A percentile compares a stretch with the other conserved stretches of the same genome.
Conservation (phyloP, 1,284 basidiomycete species). For the Irpex sp. region DNA sequence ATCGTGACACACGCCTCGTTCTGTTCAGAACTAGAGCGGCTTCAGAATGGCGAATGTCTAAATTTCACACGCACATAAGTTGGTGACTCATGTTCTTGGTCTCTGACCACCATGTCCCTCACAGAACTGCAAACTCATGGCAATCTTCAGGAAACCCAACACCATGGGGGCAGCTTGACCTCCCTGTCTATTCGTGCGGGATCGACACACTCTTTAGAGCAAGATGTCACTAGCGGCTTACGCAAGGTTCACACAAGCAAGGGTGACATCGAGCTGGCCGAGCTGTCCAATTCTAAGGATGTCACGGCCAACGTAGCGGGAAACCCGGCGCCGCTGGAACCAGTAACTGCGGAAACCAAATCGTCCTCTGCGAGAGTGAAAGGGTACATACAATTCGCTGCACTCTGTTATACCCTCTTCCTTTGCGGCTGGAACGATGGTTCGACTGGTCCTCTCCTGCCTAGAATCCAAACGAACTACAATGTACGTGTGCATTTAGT, state of each 20-base stretch:
- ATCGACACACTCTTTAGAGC: not conserved
- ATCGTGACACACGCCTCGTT: too few species aligned
- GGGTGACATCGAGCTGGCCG: not conserved
- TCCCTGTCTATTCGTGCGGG: not conserved
- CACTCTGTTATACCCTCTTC: slow-evolving; percentile 39
- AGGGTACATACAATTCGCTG: slow-evolving; percentile 32
- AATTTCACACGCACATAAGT: too few species aligned
- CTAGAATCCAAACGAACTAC: slow-evolving; percentile 51
- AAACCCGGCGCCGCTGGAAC: not conserved
- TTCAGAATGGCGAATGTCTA: too few species aligned
- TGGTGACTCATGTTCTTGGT: not conserved
- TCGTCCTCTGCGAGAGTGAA: not conserved
- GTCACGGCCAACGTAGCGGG: not conserved
- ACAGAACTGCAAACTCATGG: not conserved
- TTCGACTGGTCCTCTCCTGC: slow-evolving; percentile 54
- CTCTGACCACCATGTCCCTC: not conserved
- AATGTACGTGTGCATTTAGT: slow-evolving; percentile 22
- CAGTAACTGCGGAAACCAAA: not conserved
- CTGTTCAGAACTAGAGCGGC: too few species aligned
- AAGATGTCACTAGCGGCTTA: not conserved
- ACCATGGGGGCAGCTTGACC: not conserved
- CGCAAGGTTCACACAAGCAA: not conserved
- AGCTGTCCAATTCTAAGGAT: not conserved
- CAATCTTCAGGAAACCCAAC: not conserved
- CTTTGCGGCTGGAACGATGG: slow-evolving; percentile 62